phyloP scores from a whole-genome alignment of 2,329 filamentous ascomycete species.

The Pseudocercospora pini-densiflorae region DNA sequence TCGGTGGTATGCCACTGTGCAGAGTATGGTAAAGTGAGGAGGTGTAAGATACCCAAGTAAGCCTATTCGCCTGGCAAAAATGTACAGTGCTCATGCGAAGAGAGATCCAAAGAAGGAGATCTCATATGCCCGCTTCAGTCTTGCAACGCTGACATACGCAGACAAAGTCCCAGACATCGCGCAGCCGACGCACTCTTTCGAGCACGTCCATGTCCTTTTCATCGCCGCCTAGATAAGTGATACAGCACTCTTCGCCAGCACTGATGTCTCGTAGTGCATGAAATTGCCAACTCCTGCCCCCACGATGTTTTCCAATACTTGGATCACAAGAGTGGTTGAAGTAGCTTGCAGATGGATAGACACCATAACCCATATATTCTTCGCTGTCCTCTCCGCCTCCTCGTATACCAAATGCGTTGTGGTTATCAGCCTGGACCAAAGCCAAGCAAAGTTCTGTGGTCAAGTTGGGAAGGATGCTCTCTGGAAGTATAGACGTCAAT shows the following conservation, averaged over 20 bases:
- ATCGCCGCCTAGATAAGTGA: slow-evolving; percentile 55
- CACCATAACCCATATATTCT: slow-evolving; percentile 55
- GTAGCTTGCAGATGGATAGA: slow-evolving; percentile 53
- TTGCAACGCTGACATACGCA: slow-evolving; percentile 49
- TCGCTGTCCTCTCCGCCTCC: slow-evolving; percentile 44
- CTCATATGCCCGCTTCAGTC: slow-evolving; percentile 11
- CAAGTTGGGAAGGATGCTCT: slow-evolving; percentile 39
- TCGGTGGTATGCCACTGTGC: slow-evolving; percentile 81
- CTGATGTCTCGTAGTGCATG: slow-evolving; percentile 41
- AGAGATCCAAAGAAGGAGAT: not conserved
- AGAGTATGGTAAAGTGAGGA: slow-evolving; percentile 56
- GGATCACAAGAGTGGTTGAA: slow-evolving; percentile 55
- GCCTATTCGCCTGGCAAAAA: not conserved
- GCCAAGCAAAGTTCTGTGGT: slow-evolving; percentile 42
- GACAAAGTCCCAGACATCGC: slow-evolving; percentile 51
- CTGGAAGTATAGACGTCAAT: slow-evolving; percentile 47
- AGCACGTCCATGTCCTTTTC: slow-evolving; percentile 45
- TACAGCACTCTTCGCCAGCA: slow-evolving; percentile 50
- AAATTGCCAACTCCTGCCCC: slow-evolving; percentile 50
- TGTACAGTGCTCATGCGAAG: not conserved
- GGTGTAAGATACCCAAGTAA: not conserved
- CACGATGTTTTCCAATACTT: slow-evolving; percentile 49
- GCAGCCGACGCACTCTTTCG: slow-evolving; percentile 45
- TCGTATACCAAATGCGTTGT: slow-evolving; percentile 54
- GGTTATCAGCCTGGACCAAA: slow-evolving; percentile 47